Evolutionary conservation across 2,329 filamentous ascomycete species (phyloP).

Genomic region (Ophiostoma montium): DNA sequence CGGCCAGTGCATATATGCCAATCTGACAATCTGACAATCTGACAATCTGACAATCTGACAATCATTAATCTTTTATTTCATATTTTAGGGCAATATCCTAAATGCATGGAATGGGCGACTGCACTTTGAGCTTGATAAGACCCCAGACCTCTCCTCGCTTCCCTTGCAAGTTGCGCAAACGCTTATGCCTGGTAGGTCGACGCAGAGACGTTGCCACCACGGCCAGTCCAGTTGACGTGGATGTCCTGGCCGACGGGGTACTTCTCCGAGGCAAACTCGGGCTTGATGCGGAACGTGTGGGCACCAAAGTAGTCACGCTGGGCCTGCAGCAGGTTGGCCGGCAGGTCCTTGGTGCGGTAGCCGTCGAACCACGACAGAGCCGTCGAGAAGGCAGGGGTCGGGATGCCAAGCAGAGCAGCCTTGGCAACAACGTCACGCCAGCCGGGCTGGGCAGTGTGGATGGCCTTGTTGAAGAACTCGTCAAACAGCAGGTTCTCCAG

Average conservation of each 20-base stretch:
- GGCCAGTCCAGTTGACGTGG: constrained; percentile 99
- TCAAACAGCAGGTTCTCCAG: constrained; percentile 98
- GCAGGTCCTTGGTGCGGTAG: constrained; percentile 92
- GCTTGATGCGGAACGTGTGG: constrained; percentile 82
- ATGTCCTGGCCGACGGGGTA: constrained; percentile 79
- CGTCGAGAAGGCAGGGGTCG: constrained; percentile 90
- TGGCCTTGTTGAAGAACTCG: constrained; percentile 99
- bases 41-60: background rate
- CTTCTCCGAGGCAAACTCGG: constrained; percentile 59
- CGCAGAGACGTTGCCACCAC: constrained; percentile 91
- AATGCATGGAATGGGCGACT: constrained; percentile 1
- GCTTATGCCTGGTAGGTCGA: constrained; percentile 90
- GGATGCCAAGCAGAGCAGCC: constrained; percentile 86
- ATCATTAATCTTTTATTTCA: background rate
- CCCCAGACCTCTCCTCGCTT: background rate
- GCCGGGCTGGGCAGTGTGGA: constrained; percentile 85
- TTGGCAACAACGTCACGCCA: constrained; percentile 89
- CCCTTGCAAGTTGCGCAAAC: background rate
- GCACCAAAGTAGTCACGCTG: constrained; percentile 99
- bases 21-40: no score
- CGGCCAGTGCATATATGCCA: no score
- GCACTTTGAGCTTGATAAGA: background rate
- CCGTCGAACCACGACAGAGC: constrained; percentile 98
- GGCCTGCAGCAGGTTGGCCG: constrained; percentile 95
- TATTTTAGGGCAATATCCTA: constrained; percentile 5